A percentile compares a stretch with the other conserved stretches of the same genome.
Conservation (phyloP, 345 rosid genomes). For the Balakata baccata region DNA sequence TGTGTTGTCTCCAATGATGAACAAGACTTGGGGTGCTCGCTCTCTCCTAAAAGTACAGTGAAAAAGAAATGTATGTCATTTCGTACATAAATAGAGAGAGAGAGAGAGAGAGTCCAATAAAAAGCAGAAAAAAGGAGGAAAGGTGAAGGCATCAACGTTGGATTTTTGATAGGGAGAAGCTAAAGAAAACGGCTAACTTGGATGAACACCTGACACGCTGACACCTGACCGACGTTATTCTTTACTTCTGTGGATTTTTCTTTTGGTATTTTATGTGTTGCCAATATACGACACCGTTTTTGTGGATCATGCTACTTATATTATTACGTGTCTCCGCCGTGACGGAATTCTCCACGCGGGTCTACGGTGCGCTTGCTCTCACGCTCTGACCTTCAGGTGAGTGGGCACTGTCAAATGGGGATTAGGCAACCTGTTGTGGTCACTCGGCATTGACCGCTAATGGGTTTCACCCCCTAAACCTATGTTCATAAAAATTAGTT, state of each 20-base stretch:
- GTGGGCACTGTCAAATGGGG: conserved; percentile 22
- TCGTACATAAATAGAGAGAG: conserved; percentile 11
- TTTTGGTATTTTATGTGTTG: not conserved
- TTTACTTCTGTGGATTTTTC: conserved; percentile 15
- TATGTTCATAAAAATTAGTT: no score
- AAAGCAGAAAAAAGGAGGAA: conserved; percentile 2
- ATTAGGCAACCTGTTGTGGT: conserved; percentile 13
- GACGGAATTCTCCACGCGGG: not conserved
- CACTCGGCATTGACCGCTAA: not conserved
- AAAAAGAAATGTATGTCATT: conserved; percentile 24
- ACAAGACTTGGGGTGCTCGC: conserved; percentile 11
- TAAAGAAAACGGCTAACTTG: conserved; percentile 46
- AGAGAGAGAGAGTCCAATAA: conserved; percentile 10
- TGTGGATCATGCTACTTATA: not conserved
- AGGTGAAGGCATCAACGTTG: conserved; percentile 38
- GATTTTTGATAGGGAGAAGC: conserved; percentile 24
- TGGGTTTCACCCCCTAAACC: not conserved
- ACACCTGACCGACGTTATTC: conserved; percentile 41
- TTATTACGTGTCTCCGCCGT: not conserved
- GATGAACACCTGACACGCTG: conserved; percentile 25
- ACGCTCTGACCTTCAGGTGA: conserved; percentile 33
- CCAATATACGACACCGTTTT: conserved; percentile 26
- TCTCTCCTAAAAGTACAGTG: conserved; percentile 28
- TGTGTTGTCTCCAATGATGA: conserved; percentile 37
- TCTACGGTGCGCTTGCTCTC: not conserved